A percentile compares a stretch with the other conserved stretches of the same genome.
phyloP scores from a whole-genome alignment of 2,329 filamentous ascomycete species.

The Pseudopithomyces maydicus region DNA sequence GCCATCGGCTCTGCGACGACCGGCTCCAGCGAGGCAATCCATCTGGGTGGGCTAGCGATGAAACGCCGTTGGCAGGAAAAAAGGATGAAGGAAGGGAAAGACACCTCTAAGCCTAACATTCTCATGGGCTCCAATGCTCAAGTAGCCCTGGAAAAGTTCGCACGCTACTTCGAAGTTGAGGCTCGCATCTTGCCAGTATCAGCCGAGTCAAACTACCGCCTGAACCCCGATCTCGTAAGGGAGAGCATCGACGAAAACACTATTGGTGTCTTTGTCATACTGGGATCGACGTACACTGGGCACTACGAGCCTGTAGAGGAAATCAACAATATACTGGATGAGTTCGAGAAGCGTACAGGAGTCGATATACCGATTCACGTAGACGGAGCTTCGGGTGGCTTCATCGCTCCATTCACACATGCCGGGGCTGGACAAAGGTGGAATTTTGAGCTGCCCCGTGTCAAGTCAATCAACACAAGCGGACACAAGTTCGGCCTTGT shows the following conservation, averaged over 20 bases:
- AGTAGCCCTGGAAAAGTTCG: constrained; percentile 75
- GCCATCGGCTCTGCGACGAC: constrained; percentile 73
- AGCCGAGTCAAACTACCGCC: constrained; percentile 62
- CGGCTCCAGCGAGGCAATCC: constrained; percentile 73
- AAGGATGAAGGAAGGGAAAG: constrained; percentile 64
- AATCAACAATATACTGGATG: constrained; percentile 68
- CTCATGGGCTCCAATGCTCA: constrained; percentile 77
- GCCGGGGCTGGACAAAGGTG: constrained; percentile 63
- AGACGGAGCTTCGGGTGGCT: constrained; percentile 65
- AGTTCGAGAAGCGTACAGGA: constrained; percentile 65
- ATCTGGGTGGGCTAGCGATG: constrained; percentile 73
- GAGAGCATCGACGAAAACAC: constrained; percentile 76
- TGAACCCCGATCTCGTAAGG: constrained; percentile 68
- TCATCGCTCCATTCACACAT: constrained; percentile 66
- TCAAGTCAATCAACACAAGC: constrained; percentile 70
- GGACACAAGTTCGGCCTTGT: constrained; percentile 69
- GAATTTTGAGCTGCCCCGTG: constrained; percentile 66
- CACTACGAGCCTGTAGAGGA: constrained; percentile 75
- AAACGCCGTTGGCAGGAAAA: constrained; percentile 75
- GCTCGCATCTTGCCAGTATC: constrained; percentile 67
- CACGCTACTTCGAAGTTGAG: constrained; percentile 75
- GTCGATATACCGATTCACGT: constrained; percentile 71
- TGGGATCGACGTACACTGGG: constrained; percentile 75
- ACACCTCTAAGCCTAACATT: constrained; percentile 69
- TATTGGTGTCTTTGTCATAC: constrained; percentile 74